phyloP scores from a whole-genome alignment of 2,329 filamentous ascomycete species.

The Colletotrichum filicis region DNA sequence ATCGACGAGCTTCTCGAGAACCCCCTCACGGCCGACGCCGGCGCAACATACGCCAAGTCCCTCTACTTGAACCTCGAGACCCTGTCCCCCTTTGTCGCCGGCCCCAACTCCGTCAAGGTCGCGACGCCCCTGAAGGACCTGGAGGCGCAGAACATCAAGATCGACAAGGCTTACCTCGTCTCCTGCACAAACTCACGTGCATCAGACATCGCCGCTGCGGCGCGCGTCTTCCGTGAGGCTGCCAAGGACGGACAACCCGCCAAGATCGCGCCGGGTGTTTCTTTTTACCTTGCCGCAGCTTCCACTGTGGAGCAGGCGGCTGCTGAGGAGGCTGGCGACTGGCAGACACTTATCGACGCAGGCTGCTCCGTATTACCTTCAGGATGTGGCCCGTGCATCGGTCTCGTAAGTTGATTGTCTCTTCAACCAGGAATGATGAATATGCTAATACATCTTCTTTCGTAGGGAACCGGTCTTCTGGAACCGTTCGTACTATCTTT shows the following conservation, averaged over 20 bases:
- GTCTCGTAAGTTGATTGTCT: conserved; percentile 56
- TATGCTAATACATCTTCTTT: not conserved
- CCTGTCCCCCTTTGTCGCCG: conserved; percentile 84
- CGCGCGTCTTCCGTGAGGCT: conserved; percentile 85
- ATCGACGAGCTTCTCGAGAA: conserved; percentile 79
- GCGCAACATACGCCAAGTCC: conserved; percentile 84
- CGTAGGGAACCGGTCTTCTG: conserved; percentile 71
- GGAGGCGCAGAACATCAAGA: conserved; percentile 76
- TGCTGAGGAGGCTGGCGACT: conserved; percentile 85
- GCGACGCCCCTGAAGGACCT: conserved; percentile 82
- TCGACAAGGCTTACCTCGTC: conserved; percentile 88
- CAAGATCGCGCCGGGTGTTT: conserved; percentile 79
- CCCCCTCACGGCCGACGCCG: conserved; percentile 76
- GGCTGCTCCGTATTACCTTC: conserved; percentile 74
- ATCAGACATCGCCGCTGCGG: conserved; percentile 85
- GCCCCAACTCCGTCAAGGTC: conserved; percentile 92
- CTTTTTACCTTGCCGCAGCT: conserved; percentile 91
- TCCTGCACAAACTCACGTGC: conserved; percentile 89
- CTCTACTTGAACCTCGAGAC: conserved; percentile 86
- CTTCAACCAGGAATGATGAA: not conserved
- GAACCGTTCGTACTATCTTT: conserved; percentile 61
- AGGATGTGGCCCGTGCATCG: conserved; percentile 88
- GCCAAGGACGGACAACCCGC: conserved; percentile 71
- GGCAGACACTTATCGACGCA: conserved; percentile 83
- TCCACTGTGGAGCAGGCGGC: conserved; percentile 80